Evolutionary conservation across 2,329 filamentous ascomycete genomes (phyloP).

Genomic region (Hymenoscyphus infarciens): DNA sequence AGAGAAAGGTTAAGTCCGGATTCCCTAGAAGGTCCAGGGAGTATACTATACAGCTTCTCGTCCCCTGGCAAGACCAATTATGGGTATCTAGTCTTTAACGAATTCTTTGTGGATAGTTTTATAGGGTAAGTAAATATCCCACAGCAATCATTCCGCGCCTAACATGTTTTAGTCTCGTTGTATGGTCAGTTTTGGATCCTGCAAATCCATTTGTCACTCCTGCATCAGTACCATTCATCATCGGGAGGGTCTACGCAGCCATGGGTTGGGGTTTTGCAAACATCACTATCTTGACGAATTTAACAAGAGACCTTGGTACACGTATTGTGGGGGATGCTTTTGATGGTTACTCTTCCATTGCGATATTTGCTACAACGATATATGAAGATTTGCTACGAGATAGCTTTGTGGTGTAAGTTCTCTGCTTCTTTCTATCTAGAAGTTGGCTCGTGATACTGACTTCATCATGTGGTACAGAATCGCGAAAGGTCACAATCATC

Average conservation of each 20-base stretch:
- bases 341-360: slow-evolving; percentile 49
- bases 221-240: slow-evolving; percentile 47
- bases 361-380: slow-evolving; percentile 50
- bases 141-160: neutral
- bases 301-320: slow-evolving; percentile 56
- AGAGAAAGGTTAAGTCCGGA: slow-evolving; percentile 38
- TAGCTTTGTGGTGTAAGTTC: slow-evolving; percentile 41
- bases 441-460: neutral
- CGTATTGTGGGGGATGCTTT: slow-evolving; percentile 54
- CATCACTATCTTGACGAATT: slow-evolving; percentile 53
- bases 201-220: slow-evolving; percentile 54
- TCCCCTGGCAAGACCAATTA: slow-evolving; percentile 47
- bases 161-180: slow-evolving; percentile 42
- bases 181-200: slow-evolving; percentile 55
- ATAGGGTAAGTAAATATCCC: slow-evolving; percentile 36
- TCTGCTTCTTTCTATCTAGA: slow-evolving; percentile 33
- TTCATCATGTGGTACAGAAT: slow-evolving; percentile 33
- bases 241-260: slow-evolving; percentile 50
- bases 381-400: slow-evolving; percentile 55
- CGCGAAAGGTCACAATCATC: slow-evolving; percentile 45
- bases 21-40: slow-evolving; percentile 48
- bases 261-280: slow-evolving; percentile 52
- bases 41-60: slow-evolving; percentile 53
- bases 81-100: slow-evolving; percentile 55
- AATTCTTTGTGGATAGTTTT: slow-evolving; percentile 57